Base-by-base conservation (phyloP, 2,329 filamentous ascomycete species). In the Pyrenochaeta sp. region DNA sequence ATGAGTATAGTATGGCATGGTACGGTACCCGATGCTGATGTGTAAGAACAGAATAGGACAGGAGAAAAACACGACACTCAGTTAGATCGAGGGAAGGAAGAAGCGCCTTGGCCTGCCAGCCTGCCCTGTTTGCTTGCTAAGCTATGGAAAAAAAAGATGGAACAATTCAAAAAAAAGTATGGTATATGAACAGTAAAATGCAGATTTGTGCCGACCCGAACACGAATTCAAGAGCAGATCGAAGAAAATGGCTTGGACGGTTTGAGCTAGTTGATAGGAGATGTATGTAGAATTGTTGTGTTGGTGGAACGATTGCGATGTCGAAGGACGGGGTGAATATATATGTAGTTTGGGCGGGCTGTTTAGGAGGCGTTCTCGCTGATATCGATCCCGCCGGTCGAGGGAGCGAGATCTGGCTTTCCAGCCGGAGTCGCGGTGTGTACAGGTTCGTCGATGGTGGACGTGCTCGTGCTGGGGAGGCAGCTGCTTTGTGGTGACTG, bases 401-500 rank as follows among this genome's bases (percentile, higher is more conserved):
- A 39, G 24, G 62, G 40, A 15, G 57, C 12, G 10, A 58, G 42
- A 12, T 58, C 53, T 44, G 65, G 59, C 52, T 71, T 68, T 48
- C 58, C 53, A 34, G 44, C 52, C 25, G 56, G 34, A 19, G 52
- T 56, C 30, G 52, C 51, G 40, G 52, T 63, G 62, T 73, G 67
- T 69, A 79, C 72, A 67, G 78, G 73, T 53, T 76, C 79, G 54
- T 83, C 81, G 32, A 80, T 74, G 49, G 85, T 84, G 69, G 87
- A 88, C 37, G 82, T 82, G 62, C 83, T 86, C 2, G 87, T 86
- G 74, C 88, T 91, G 4, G 88, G 85, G 2, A 88, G 82, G 58
- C 85, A 88, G 72, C 82, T 88, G 73, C 86, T 91, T 67, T 88
- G 86, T 1, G 88, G 88, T 62, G 87, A 91, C 71, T 90, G 90